Conservation (phyloP, 1,139 yeast genomes). For the Nadsonia starkeyi-henricii region DNA sequence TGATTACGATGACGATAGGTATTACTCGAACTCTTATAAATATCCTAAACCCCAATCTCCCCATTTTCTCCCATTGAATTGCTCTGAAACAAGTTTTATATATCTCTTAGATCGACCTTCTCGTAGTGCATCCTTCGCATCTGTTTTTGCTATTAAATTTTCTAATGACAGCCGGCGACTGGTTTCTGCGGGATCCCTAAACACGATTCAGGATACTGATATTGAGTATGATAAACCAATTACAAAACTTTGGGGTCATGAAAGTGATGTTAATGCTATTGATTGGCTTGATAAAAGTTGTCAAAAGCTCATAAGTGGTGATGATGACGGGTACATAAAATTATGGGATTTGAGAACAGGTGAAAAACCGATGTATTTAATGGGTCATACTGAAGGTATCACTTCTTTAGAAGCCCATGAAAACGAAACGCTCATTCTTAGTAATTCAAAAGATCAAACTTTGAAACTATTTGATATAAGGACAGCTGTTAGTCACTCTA, state of each 20-base stretch:
- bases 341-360: slow-evolving; percentile 62
- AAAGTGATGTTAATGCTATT: slow-evolving; percentile 8
- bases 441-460: slow-evolving; percentile 22
- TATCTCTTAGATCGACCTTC: not conserved
- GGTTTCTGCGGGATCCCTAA: slow-evolving; percentile 16
- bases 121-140: slow-evolving; percentile 1
- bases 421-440: slow-evolving; percentile 19
- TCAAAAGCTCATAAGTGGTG: slow-evolving; percentile 60
- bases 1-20: slow-evolving; percentile 3
- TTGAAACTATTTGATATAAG: slow-evolving; percentile 24
- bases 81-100: slow-evolving; percentile 1
- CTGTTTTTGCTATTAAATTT: slow-evolving; percentile 13
- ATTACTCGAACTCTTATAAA: not conserved
- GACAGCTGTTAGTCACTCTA: slow-evolving; percentile 10
- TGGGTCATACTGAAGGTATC: slow-evolving; percentile 58
- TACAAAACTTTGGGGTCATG: slow-evolving; percentile 7
- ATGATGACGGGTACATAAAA: slow-evolving; percentile 68
- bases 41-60: not conserved
- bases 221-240: not conserved
- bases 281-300: slow-evolving; percentile 36
- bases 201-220: slow-evolving; percentile 4
- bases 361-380: slow-evolving; percentile 42
- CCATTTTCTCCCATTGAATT: too few relatives aligned
- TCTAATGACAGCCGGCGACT: slow-evolving; percentile 13
- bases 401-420: slow-evolving; percentile 18